A percentile compares a stretch with the other conserved stretches of the same genome.
These are phyloP conservation scores for Colletotrichum gigasporum DNA, from an alignment of 2,329 filamentous ascomycete species.

Conservation along the genomic window DNA sequence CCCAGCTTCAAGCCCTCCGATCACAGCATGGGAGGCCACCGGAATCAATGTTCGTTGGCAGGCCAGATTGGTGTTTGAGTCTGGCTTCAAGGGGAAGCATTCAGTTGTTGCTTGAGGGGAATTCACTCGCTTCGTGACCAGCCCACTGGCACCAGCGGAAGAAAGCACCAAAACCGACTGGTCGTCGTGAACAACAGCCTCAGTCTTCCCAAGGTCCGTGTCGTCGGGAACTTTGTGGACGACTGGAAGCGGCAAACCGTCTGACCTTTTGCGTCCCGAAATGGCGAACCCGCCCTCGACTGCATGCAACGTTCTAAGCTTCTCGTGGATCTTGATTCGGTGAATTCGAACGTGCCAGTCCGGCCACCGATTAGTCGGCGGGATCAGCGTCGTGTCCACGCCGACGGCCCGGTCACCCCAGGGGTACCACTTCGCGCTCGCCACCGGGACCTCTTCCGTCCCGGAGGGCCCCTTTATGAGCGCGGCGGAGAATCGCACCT, in stretches of 20 bases:
- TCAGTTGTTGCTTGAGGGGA: neutral
- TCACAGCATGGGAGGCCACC: neutral
- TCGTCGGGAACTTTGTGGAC: neutral
- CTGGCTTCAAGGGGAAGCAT: constrained; percentile 34
- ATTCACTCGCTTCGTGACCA: neutral
- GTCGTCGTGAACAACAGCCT: neutral
- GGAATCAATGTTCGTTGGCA: constrained; percentile 35
- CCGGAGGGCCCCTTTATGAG: neutral
- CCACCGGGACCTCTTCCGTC: neutral
- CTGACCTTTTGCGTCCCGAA: neutral
- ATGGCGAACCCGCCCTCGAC: constrained; percentile 38
- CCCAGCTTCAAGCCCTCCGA: neutral
- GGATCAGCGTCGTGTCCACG: constrained; percentile 40
- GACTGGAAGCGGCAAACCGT: constrained; percentile 7
- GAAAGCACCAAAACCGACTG: constrained; percentile 8
- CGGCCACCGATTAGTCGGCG: constrained; percentile 42
- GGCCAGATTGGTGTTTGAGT: constrained; percentile 39
- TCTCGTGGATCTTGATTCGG: constrained; percentile 5
- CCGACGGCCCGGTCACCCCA: constrained; percentile 39
- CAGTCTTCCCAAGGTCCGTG: neutral
- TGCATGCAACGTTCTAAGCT: constrained; percentile 12
- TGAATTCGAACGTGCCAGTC: constrained; percentile 45
- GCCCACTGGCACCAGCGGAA: neutral
- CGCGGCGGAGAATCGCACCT: constrained; percentile 23
- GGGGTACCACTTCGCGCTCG: constrained; percentile 34